Evolutionary conservation across 2,329 filamentous ascomycete genomes (phyloP).

Genomic region (Neonectria hederae): DNA sequence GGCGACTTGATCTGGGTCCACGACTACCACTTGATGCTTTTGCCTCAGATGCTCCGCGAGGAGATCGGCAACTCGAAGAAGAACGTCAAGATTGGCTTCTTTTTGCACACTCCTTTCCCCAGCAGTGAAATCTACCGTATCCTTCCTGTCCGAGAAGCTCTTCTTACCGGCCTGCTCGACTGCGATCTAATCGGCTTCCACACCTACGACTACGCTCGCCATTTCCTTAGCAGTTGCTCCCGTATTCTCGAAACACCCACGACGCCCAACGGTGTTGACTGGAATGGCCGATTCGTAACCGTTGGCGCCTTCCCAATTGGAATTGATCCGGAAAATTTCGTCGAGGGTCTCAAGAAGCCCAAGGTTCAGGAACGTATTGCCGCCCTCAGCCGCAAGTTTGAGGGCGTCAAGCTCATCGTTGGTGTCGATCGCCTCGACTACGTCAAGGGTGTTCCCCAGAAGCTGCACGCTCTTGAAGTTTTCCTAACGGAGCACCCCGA

Average conservation of each 20-base stretch:
- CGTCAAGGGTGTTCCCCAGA: constrained; percentile 98
- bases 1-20: constrained; percentile 98
- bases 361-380: constrained; percentile 90
- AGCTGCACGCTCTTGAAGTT: constrained; percentile 94
- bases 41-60: constrained; percentile 93
- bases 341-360: constrained; percentile 84
- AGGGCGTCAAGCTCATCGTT: constrained; percentile 95
- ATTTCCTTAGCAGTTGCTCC: constrained; percentile 97
- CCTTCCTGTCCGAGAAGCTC: constrained; percentile 87
- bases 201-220: constrained; percentile 98
- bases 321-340: constrained; percentile 96
- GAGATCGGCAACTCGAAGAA: constrained; percentile 83
- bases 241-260: constrained; percentile 83
- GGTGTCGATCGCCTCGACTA: constrained; percentile 97
- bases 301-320: constrained; percentile 97
- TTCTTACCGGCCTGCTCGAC: constrained; percentile 86
- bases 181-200: constrained; percentile 98
- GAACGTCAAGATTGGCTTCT: constrained; percentile 98
- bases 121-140: constrained; percentile 98
- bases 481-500: constrained; percentile 97
- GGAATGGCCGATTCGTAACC: constrained; percentile 85
- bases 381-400: constrained; percentile 86
- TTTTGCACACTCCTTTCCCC: constrained; percentile 96
- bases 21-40: constrained; percentile 97
- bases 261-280: constrained; percentile 93